Evolutionary conservation across 805 yeast species (phyloP), one percentile per base, ranked within the genome.

Genomic region (Yarrowia deformans): DNA sequence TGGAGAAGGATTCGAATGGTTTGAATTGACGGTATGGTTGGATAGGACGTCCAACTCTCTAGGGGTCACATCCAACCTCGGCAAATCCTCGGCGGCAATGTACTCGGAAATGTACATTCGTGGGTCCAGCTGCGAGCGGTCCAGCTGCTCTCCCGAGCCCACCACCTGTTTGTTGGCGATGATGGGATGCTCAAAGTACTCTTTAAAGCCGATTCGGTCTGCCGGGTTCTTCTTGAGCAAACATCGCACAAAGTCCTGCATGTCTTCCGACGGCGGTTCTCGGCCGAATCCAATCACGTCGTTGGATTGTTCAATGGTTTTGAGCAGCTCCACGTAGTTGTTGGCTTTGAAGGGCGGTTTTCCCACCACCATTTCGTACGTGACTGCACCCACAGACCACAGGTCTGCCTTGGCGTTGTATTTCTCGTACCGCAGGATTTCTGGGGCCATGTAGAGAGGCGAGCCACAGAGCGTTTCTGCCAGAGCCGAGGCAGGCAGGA

Each of bases 381-480:
- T 81, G 1, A 95, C 98, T 0, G 98, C 96, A 3, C 99, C 99
- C 5, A 94, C 97, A 8, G 98, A 93, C 99, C 99, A 95, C 72
- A 95, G 80, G 77, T 95, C 99, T 0, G 98, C 98, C 77, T 93
- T 93, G 6, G 98, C 99, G 73, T 93, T 93, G 80, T 95, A 95
- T 79, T 93, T 95, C 77, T 95, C 98, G 76, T 91, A 93, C 72
- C 97, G 84, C 73, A 95, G 81, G 60, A 95, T 95, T 79, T 95
- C 99, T 0, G 99, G 99, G 0, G 99, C 99, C 99, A 95, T 95
- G 79, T 95, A 95, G 54, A 95, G 84, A 3, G 99, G 99, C 12
- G 97, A 91, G 0, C 99, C 99, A 83, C 99, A 95, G 73, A 95
- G 82, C 1, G 99, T 95, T 77, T 95, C 99, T 1, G 98, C 98